Conservation (phyloP, 208 protist genomes). For the Trypanosoma lewisi region DNA sequence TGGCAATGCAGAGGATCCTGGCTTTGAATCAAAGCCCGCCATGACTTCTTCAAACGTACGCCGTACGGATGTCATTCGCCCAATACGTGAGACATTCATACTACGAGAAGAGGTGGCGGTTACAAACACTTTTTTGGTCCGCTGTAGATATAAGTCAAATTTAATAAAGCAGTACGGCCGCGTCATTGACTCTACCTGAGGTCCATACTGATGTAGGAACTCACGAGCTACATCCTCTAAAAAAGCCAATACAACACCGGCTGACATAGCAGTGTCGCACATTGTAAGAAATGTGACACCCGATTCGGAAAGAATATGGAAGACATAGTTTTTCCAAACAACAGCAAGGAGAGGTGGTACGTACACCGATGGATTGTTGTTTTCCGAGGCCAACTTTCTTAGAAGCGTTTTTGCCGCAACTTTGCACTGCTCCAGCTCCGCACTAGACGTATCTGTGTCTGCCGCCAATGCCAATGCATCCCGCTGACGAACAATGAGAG, state of each 20-base stretch:
- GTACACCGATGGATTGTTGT: conserved; percentile 7
- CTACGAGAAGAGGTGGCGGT: conserved; percentile 22
- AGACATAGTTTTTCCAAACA: conserved; percentile 26
- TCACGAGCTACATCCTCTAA: conserved; percentile 35
- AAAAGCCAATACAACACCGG: conserved; percentile 26
- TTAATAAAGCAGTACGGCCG: conserved; percentile 50
- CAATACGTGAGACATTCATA: conserved; percentile 8
- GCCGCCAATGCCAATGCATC: conserved; percentile 38
- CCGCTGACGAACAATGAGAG: conserved; percentile 32
- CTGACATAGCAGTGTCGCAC: conserved; percentile 24
- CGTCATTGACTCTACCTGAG: conserved; percentile 28
- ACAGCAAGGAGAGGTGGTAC: conserved; percentile 25
- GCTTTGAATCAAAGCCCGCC: conserved; percentile 5
- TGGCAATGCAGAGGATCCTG: background rate
- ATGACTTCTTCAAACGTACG: conserved; percentile 28
- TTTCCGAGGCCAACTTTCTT: conserved; percentile 23
- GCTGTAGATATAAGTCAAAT: conserved; percentile 45
- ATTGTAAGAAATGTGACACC: conserved; percentile 31
- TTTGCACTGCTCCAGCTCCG: conserved; percentile 29
- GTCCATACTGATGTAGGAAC: conserved; percentile 38
- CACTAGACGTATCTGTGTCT: conserved; percentile 28
- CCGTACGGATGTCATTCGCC: conserved; percentile 4
- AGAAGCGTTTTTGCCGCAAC: conserved; percentile 28
- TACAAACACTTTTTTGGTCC: conserved; percentile 33
- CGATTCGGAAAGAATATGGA: conserved; percentile 29